Percentiles rank a stretch among this genome's conserved stretches.
Evolutionary conservation across 2,329 filamentous ascomycete species (phyloP).

Genomic region (Aspergillus tanneri): DNA sequence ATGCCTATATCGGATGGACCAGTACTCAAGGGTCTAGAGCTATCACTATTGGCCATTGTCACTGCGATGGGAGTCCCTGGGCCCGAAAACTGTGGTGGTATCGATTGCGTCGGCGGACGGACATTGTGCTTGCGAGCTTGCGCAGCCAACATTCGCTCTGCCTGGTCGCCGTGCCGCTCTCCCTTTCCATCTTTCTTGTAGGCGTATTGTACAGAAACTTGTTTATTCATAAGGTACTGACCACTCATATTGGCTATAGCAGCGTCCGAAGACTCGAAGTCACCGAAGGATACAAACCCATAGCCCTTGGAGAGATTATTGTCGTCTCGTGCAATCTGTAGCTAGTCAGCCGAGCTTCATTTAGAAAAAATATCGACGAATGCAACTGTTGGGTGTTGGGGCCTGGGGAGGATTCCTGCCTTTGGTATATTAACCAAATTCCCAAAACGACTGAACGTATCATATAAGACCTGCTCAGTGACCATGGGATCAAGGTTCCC

Average conservation of each 20-base stretch:
- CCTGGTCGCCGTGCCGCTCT: constrained; percentile 90
- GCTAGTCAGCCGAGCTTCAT: constrained; percentile 30
- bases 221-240: constrained; percentile 95
- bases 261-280: constrained; percentile 90
- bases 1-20: constrained; percentile 35
- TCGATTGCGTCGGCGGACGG: constrained; percentile 71
- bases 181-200: constrained; percentile 99
- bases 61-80: constrained; percentile 42
- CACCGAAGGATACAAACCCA: constrained; percentile 88
- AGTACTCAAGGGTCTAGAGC: constrained; percentile 33
- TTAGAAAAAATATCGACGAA: too few species aligned
- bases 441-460: constrained; percentile 91
- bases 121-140: constrained; percentile 95
- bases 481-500: constrained; percentile 94
- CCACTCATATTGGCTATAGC: constrained; percentile 91
- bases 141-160: constrained; percentile 84
- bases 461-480: constrained; percentile 92
- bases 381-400: too few species aligned
- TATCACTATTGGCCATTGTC: constrained; percentile 46
- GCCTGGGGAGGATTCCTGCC: constrained; percentile 54
- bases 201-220: constrained; percentile 94
- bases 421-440: constrained; percentile 81
- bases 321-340: constrained; percentile 74
- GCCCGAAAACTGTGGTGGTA: constrained; percentile 71
- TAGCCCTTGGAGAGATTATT: constrained; percentile 89